Evolutionary conservation across 805 yeast genomes (phyloP), one percentile per base, ranked within the genome.

Genomic region (Candida broadrunensis): DNA sequence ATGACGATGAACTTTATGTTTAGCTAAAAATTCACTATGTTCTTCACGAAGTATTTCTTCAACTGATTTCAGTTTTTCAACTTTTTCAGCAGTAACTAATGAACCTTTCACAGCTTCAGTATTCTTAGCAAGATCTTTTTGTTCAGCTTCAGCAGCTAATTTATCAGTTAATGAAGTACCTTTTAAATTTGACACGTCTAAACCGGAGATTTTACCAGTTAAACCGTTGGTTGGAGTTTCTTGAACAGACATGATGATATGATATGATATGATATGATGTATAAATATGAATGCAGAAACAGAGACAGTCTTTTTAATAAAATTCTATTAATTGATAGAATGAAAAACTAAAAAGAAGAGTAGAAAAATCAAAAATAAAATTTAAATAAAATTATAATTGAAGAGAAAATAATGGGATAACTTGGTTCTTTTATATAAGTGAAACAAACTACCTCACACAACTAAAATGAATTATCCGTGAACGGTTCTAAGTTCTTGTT

Each of bases 1-100:
- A 55, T 81, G 86, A 70, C 95, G 83, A 63, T 85, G 89, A 23
- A 75, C 80, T 51, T 70, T 75, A 67, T 85, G 91, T 47, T 72
- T 65, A 27, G 63, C 61, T 56, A 85, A 70, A 65, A 85, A 85
- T 36, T 67, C 62, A 45, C 67, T 52, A 63, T 85, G 93, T 25
- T 58, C 65, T 45, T 49, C 43, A 14, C n/a, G 30, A 8, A 29
- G 13, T 6, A 32, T 20, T 13, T 21, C 36, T 35, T 42, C 42
- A 8, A 20, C 36, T 13, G 38, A 50, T 54, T 33, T 50, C 45
- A 38, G 26, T 48, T 46, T 19, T 47, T 50, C 51, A 52, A 55
- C 31, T 29, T 44, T 23, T 49, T 51, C 47, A 38, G 57, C 38
- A n/a, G n/a, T 43, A 41, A 52, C 51, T 45, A 36, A 18, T 4